phyloP scores from a whole-genome alignment of 2,329 filamentous ascomycete species.

The Ophiobolus disseminans region DNA sequence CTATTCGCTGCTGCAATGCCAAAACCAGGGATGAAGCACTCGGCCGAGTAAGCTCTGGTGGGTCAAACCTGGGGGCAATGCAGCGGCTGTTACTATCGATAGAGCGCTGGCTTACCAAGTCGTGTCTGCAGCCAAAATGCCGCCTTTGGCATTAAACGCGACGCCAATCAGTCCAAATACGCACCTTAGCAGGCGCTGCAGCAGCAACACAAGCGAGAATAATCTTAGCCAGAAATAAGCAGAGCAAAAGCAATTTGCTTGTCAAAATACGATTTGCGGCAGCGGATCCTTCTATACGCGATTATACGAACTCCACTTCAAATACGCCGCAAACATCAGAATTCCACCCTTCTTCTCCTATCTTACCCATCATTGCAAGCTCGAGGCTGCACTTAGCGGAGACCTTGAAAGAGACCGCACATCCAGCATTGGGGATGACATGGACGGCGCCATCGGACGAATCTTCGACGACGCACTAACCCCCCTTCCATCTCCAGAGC shows the following conservation, averaged over 20 bases:
- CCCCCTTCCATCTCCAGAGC: background rate
- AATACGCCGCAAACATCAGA: background rate
- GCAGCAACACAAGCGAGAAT: too few species aligned
- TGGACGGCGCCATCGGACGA: background rate
- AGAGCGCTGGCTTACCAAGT: too few species aligned
- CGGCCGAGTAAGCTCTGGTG: background rate
- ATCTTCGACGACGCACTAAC: background rate
- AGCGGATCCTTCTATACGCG: too few species aligned
- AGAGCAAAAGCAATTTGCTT: too few species aligned
- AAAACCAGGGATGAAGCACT: too few species aligned
- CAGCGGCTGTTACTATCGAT: too few species aligned
- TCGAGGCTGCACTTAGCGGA: background rate
- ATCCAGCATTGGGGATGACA: background rate
- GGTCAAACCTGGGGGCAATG: background rate
- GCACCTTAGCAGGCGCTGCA: too few species aligned
- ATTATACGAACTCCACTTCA: too few species aligned
- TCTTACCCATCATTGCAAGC: background rate
- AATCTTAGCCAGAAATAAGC: too few species aligned
- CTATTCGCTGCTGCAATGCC: too few species aligned
- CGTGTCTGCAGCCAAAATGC: background rate
- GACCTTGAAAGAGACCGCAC: background rate
- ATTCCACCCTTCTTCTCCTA: background rate
- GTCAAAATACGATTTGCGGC: too few species aligned
- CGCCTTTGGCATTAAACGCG: background rate
- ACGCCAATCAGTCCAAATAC: too few species aligned